Base-by-base conservation (phyloP, 495 filamentous ascomycete species). In the Evansstolkia leycettana region DNA sequence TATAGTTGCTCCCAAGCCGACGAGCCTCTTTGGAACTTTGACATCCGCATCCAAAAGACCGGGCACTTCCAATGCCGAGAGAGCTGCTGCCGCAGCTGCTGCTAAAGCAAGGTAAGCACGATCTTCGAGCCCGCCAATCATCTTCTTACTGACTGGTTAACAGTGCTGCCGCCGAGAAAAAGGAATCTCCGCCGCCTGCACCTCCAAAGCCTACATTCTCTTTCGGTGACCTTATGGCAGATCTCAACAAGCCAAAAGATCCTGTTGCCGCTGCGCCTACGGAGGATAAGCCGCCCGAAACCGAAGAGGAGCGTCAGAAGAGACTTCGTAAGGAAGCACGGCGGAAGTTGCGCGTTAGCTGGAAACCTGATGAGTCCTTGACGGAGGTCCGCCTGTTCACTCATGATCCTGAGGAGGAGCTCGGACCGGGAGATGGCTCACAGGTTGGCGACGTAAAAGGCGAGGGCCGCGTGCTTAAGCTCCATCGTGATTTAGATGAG, bases 381-480 rank as follows among this genome's bases (percentile, higher is more conserved):
- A 78, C 77, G 1, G 62, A 85, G 43, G 59, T 90, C 24, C 69
- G 78, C 28, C 62, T 78, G 14, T 89, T 94, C 48, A 76, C 73
- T 17, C 82, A 86, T 38, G 77, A 89, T 37, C 81, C 78, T 2
- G 82, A 86, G 15, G 84, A 92, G 51, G 82, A 90, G 37, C 62
- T 78, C 39, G 78, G 77, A n/a, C 78, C 76, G 7, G 69, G 75
- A 17, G 68, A 71, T 40, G 77, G 69, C 34, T 71, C 76, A 57
- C 56, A 87, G 56, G 73, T 70, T 2, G 70, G 72, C 25, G 82
- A 88, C 42, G 73, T 80, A 32, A 75, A 75, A 18, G 72, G 71
- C 13, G 87, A 94, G 60, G 84, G 85, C 19, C 79, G 79, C 41
- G 80, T 83, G 51, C 72, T 90, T 45, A 90, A 86, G 53, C 71